Evolutionary conservation across 75 land plant species (phyloP).

Genomic region (Sequoiadendron giganteum): DNA sequence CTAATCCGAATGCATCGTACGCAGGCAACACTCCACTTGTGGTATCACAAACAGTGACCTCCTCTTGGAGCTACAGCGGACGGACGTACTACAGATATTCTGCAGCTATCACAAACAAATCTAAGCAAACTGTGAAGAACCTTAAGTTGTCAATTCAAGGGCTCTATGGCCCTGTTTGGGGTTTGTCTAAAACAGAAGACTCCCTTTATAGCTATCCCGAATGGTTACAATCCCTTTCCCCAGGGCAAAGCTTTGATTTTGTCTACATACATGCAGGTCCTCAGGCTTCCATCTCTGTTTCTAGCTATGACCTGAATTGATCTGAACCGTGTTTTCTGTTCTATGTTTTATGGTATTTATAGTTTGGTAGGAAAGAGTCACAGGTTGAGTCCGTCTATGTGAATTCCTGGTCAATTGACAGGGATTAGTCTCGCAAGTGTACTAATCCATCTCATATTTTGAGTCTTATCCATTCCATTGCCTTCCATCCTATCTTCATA

Average conservation of each 20-base stretch:
- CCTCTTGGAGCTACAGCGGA: constrained; percentile 61
- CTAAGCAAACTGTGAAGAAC: constrained; percentile 43
- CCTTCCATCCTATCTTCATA: not conserved
- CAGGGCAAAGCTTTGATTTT: constrained; percentile 68
- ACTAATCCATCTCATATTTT: not conserved
- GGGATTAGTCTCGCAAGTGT: not conserved
- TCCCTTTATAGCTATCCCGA: constrained; percentile 52
- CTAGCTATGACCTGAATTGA: constrained; percentile 48
- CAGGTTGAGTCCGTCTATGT: constrained; percentile 5
- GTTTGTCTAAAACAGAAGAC: constrained; percentile 49
- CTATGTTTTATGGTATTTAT: not conserved
- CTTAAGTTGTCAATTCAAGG: constrained; percentile 46
- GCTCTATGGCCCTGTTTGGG: constrained; percentile 88
- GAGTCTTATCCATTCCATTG: not conserved
- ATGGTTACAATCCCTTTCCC: constrained; percentile 58
- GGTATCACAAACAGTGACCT: constrained; percentile 47
- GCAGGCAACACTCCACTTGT: constrained; percentile 17
- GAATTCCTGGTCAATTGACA: not conserved
- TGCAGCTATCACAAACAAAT: constrained; percentile 57
- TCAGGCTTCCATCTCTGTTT: constrained; percentile 49
- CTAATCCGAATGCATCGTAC: not conserved
- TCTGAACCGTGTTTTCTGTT: not conserved
- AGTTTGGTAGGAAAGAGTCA: constrained; percentile 26
- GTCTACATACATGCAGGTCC: constrained; percentile 77
- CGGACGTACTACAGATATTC: constrained; percentile 75